Conservation (phyloP, 2,329 filamentous ascomycete genomes). For the Raffaelea deltoideospora region DNA sequence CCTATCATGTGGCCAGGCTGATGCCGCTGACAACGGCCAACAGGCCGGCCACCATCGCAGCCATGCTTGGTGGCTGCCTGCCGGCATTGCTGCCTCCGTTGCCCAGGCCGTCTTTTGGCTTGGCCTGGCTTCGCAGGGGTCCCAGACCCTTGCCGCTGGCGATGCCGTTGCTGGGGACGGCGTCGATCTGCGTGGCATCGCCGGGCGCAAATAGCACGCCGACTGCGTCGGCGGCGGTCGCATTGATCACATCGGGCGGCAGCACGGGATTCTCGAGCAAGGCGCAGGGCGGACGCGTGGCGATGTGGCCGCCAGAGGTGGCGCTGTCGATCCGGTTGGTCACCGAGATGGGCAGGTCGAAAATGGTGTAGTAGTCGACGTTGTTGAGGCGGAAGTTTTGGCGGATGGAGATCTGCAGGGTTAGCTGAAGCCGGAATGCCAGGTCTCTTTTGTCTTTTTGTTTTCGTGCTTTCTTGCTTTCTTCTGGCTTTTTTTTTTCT, state of each 20-base stretch:
- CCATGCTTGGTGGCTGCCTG: no score
- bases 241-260: conserved; percentile 27
- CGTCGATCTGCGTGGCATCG: conserved; percentile 30
- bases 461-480: no score
- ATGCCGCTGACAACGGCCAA: no score
- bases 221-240: conserved; percentile 24
- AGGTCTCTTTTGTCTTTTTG: no score
- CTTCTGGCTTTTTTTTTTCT: no score
- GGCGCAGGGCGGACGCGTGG: conserved; percentile 26
- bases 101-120: conserved; percentile 14
- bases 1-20: no score
- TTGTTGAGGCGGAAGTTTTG: conserved; percentile 54
- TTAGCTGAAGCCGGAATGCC: no score
- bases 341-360: conserved; percentile 53
- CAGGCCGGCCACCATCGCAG: no score
- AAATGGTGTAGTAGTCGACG: conserved; percentile 51
- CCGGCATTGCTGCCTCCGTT: no score
- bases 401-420: conserved; percentile 50
- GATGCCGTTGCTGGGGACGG: conserved; percentile 9
- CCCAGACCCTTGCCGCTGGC: conserved; percentile 11
- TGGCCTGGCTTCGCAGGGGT: conserved; percentile 12
- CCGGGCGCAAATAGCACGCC: conserved; percentile 36
- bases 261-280: conserved; percentile 35
- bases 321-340: conserved; percentile 48
- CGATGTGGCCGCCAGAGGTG: no score